Base-by-base conservation (phyloP, 2,329 filamentous ascomycete species). In the Berkeleyomyces rouxiae region DNA sequence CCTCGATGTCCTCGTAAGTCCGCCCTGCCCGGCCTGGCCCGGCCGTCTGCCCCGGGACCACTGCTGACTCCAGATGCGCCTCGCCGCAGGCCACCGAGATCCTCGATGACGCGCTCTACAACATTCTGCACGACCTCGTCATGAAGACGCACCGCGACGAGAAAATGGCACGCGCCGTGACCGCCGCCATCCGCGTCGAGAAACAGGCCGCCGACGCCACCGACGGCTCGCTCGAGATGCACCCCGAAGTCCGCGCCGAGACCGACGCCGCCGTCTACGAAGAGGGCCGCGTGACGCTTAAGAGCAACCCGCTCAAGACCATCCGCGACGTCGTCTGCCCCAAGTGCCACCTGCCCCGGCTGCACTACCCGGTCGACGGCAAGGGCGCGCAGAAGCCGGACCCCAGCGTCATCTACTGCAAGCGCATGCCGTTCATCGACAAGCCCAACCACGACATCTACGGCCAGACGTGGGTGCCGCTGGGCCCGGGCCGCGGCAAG, bases 361-460 rank as follows among this genome's bases (percentile, higher is more conserved):
- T 90, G 61, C 79, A 89, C 67, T 78, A 89, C 69, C 87, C 87
- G 16, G 86, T 83, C 67, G 84, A 86, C 69, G 85, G 85, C 68
- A 84, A 82, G 68, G 85, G 85, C 55, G 79, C 84, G 10, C 75
- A 75, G 69, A 83, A 82, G 69, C 84, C 84, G 51, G 82, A 86
- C 64, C 86, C 86, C 0, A 77, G 79, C 66, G 59, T 84, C 67
- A 82, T 85, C 67, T 91, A 90, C 77, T 92, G 88, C 79, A 88
- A 88, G 73, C 84, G 84, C 67, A 83, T 86, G 65, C 87, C 87
- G 0, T 91, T 86, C 76, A 87, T 89, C 65, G 82, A 88, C 67
- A 85, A 87, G 70, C 78, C 83, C 1, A 86, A 86, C 65, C 87
- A 84, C 74, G 87, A 92, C 72, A 88, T 91, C 67, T 90, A 90